These are phyloP conservation scores for Lignosus rhinocerotis DNA, from an alignment of 1,284 basidiomycete genomes.

Conservation along the genomic window DNA sequence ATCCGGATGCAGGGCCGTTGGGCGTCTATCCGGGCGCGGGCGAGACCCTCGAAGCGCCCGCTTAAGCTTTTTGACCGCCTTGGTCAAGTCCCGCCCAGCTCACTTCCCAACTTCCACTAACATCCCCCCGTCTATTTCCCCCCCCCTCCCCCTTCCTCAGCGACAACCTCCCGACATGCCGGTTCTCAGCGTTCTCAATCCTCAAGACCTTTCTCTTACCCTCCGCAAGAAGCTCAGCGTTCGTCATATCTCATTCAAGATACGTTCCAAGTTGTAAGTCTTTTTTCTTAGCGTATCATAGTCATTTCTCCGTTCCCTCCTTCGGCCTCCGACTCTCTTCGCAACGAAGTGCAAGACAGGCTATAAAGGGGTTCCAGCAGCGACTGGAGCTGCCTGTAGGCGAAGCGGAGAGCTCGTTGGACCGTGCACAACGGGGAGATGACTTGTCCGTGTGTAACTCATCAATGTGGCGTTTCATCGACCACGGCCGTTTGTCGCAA, in stretches of 20 bases:
- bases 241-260: conserved; percentile 12
- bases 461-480: conserved; percentile 8
- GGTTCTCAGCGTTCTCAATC: conserved; percentile 1
- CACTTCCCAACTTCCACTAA: conserved; percentile 6
- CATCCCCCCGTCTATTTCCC: background rate
- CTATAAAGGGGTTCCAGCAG: background rate
- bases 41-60: conserved; percentile 9
- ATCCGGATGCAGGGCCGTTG: background rate
- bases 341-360: no score
- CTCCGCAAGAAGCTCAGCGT: conserved; percentile 11
- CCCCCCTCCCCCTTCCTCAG: conserved; percentile 1
- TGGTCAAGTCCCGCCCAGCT: conserved; percentile 7
- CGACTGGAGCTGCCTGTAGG: background rate
- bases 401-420: background rate
- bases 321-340: no score
- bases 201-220: background rate
- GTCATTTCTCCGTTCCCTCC: background rate
- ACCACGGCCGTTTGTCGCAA: background rate
- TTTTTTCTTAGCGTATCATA: background rate
- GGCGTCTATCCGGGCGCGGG: conserved; percentile 6
- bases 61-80: conserved; percentile 22
- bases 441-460: conserved; percentile 18
- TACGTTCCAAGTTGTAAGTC: conserved; percentile 21
- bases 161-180: conserved; percentile 17
- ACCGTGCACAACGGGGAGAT: background rate